Evolutionary conservation across 2,329 filamentous ascomycete genomes (phyloP).

Genomic region (Penicillium sp.): DNA sequence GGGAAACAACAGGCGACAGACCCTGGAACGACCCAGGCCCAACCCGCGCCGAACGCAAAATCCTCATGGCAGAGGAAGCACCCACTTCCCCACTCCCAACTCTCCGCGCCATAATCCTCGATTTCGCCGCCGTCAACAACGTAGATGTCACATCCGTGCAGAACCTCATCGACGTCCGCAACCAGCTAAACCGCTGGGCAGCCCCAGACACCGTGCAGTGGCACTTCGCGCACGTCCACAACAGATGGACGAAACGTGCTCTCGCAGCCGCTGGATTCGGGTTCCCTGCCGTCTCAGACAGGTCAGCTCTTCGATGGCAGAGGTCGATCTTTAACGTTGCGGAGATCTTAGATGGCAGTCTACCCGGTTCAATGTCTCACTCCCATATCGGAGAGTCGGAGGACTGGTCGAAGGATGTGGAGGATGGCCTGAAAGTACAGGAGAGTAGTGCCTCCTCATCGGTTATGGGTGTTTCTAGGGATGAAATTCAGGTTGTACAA

Average conservation of each 20-base stretch:
- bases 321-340: conserved; percentile 3
- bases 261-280: conserved; percentile 82
- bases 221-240: conserved; percentile 85
- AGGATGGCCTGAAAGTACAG: not conserved
- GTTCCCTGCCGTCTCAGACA: conserved; percentile 52
- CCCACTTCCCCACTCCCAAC: conserved; percentile 57
- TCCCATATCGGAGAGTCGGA: not conserved
- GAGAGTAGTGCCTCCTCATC: not conserved
- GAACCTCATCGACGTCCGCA: conserved; percentile 83
- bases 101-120: conserved; percentile 79
- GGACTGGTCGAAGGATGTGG: not conserved
- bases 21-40: conserved; percentile 92
- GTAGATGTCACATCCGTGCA: conserved; percentile 88
- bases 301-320: not conserved
- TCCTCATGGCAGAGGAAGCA: conserved; percentile 42
- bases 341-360: not conserved
- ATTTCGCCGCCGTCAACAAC: conserved; percentile 87
- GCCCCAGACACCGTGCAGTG: conserved; percentile 78
- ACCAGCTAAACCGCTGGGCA: conserved; percentile 82
- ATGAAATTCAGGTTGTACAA: not conserved
- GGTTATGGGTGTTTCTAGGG: not conserved
- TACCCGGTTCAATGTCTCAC: not conserved
- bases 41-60: conserved; percentile 41
- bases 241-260: conserved; percentile 86
- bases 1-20: conserved; percentile 65